Percentiles rank a stretch among this genome's conserved stretches.
These are phyloP conservation scores for Trifolium fragiferum DNA, from an alignment of 306 rosid genomes.

Conservation along the genomic window DNA sequence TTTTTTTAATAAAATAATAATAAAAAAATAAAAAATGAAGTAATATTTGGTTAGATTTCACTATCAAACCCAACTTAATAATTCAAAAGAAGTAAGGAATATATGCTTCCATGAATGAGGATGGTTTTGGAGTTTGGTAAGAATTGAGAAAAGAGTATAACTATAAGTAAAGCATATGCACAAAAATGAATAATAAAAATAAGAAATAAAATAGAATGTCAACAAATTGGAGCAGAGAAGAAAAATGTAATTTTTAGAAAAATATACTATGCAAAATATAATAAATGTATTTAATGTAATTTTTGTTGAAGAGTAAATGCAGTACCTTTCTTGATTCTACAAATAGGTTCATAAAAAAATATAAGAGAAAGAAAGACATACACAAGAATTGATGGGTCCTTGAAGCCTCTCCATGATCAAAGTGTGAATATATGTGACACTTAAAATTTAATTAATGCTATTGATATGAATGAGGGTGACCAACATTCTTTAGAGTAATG, in stretches of 20 bases:
- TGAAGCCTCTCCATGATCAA: conserved; percentile 81
- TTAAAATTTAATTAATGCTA: conserved; percentile 45
- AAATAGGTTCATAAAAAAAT: conserved; percentile 40
- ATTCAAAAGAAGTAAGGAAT: conserved; percentile 46
- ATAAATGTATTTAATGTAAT: conserved; percentile 65
- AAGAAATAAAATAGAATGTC: conserved; percentile 48
- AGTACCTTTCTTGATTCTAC: conserved; percentile 48
- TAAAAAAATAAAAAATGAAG: neutral
- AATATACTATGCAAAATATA: too few relatives aligned
- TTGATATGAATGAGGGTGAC: conserved; percentile 41
- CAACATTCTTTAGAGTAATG: conserved; percentile 71
- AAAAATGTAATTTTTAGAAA: conserved; percentile 41
- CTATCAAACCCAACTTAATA: conserved; percentile 24
- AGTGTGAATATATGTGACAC: conserved; percentile 38
- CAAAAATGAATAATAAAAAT: conserved; percentile 37
- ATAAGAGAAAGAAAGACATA: conserved; percentile 52
- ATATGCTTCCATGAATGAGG: conserved; percentile 42
- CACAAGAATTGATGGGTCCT: conserved; percentile 85
- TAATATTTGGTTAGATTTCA: conserved; percentile 34
- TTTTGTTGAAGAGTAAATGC: conserved; percentile 51
- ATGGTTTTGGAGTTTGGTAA: conserved; percentile 35
- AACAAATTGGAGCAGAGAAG: conserved; percentile 34
- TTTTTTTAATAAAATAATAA: neutral
- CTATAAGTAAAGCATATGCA: conserved; percentile 20
- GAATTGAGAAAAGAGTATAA: conserved; percentile 32